phyloP scores from a whole-genome alignment of 495 filamentous ascomycete species.

The Barbatosphaeria neglecta region DNA sequence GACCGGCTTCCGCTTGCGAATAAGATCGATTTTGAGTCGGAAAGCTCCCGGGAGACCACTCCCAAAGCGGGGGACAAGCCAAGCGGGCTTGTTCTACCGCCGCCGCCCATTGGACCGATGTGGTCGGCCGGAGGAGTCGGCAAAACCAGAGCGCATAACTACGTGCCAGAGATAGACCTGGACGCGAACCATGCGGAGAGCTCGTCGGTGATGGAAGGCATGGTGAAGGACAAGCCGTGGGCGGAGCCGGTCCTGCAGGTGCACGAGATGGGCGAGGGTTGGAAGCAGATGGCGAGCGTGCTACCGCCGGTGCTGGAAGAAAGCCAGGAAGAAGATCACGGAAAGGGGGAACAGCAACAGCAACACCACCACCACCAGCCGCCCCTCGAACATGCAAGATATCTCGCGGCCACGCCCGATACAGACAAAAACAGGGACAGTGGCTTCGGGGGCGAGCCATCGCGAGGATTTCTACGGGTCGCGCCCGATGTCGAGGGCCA shows the following conservation, averaged over 20 bases:
- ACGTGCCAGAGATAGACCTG: background rate
- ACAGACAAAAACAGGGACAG: slow-evolving; percentile 41
- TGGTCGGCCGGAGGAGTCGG: too few relatives aligned
- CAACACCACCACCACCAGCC: background rate
- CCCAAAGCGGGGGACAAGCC: background rate
- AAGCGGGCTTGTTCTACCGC: background rate
- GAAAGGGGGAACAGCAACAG: background rate
- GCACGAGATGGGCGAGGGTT: background rate
- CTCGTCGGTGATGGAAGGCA: too few relatives aligned
- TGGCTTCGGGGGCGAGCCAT: slow-evolving; percentile 30
- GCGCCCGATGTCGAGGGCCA: slow-evolving; percentile 17
- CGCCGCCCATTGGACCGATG: background rate
- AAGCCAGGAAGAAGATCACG: background rate
- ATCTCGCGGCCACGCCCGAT: slow-evolving; percentile 9
- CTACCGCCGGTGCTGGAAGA: background rate
- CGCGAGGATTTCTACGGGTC: slow-evolving; percentile 20
- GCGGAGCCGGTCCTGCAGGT: background rate
- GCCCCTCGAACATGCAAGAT: background rate
- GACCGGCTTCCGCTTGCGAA: background rate
- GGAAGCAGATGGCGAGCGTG: background rate
- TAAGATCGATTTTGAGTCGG: background rate
- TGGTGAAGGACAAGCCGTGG: background rate
- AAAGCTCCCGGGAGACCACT: background rate
- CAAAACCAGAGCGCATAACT: too few relatives aligned
- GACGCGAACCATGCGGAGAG: background rate